Percentiles rank a stretch among this genome's conserved stretches.
These are phyloP conservation scores for Alliaria petiolata DNA, from an alignment of 345 rosid species.

Conservation along the genomic window DNA sequence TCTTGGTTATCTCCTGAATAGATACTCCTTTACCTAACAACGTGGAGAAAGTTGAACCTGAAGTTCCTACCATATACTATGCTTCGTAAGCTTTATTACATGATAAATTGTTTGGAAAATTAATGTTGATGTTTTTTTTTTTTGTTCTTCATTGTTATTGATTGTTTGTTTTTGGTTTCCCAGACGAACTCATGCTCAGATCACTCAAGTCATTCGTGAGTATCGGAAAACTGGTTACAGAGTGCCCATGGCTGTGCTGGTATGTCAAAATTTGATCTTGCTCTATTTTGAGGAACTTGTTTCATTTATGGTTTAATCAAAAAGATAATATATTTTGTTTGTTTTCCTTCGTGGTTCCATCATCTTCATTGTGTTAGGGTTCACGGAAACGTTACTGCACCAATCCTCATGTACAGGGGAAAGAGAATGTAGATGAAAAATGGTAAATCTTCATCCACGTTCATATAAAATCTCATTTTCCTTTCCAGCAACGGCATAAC, in stretches of 20 bases:
- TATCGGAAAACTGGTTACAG: slow-evolving; percentile 81
- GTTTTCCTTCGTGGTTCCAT: not conserved
- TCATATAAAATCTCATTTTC: not conserved
- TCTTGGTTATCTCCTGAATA: slow-evolving; percentile 3
- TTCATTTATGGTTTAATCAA: not conserved
- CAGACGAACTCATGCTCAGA: slow-evolving; percentile 94
- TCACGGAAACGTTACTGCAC: slow-evolving; percentile 92
- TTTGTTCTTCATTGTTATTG: not conserved
- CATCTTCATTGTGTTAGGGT: slow-evolving; percentile 45
- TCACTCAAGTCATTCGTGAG: slow-evolving; percentile 83
- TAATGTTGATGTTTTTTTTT: not conserved
- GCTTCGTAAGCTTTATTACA: slow-evolving; percentile 56
- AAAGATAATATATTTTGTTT: not conserved
- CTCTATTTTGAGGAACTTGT: not conserved
- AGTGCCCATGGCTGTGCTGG: slow-evolving; percentile 92
- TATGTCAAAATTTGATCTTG: slow-evolving; percentile 12
- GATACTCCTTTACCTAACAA: slow-evolving; percentile 37
- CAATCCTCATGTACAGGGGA: slow-evolving; percentile 49
- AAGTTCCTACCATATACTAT: slow-evolving; percentile 70
- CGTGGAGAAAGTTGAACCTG: slow-evolving; percentile 35
- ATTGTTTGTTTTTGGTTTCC: slow-evolving; percentile 6
- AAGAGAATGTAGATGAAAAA: slow-evolving; percentile 84
- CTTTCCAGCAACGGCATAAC: not conserved
- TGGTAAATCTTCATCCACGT: slow-evolving; percentile 44
- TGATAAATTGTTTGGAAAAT: not conserved